These are phyloP conservation scores for Cladophialophora immunda DNA, from an alignment of 2,329 filamentous ascomycete species.

Conservation along the genomic window DNA sequence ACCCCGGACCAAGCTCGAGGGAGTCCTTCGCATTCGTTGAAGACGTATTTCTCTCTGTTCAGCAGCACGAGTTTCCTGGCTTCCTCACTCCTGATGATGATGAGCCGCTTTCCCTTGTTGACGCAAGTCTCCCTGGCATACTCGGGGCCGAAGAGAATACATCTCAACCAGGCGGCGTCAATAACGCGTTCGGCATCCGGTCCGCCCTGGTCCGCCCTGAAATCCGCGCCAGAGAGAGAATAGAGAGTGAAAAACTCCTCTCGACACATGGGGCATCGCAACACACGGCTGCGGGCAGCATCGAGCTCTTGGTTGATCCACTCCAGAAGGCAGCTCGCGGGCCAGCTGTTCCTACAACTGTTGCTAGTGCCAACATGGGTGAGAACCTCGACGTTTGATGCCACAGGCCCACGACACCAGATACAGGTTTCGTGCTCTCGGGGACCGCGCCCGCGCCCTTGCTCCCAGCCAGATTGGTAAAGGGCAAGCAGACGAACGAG, in stretches of 20 bases:
- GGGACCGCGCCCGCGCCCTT: constrained; percentile 29
- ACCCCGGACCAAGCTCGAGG: too few species aligned
- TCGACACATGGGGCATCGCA: constrained; percentile 32
- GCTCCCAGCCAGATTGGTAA: constrained; percentile 20
- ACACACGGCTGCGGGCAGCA: background rate
- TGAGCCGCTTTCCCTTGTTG: constrained; percentile 19
- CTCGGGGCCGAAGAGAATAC: constrained; percentile 23
- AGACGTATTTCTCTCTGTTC: constrained; percentile 10
- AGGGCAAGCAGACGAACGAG: constrained; percentile 29
- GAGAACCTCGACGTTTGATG: constrained; percentile 24
- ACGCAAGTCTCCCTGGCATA: constrained; percentile 10
- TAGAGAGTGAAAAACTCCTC: constrained; percentile 11
- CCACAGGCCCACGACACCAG: constrained; percentile 31
- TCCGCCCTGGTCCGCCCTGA: constrained; percentile 8
- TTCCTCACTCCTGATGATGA: constrained; percentile 24
- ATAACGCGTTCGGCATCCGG: background rate
- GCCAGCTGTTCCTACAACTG: constrained; percentile 32
- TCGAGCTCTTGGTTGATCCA: constrained; percentile 22
- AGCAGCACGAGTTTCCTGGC: constrained; percentile 20
- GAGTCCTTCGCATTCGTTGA: constrained; percentile 10
- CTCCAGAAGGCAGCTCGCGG: constrained; percentile 26
- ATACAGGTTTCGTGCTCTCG: constrained; percentile 26
- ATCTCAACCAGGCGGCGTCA: constrained; percentile 20
- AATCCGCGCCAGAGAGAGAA: background rate
- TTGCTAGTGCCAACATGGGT: constrained; percentile 23